Conservation (phyloP, 805 yeast genomes). For the Lachancea quebecensis region DNA sequence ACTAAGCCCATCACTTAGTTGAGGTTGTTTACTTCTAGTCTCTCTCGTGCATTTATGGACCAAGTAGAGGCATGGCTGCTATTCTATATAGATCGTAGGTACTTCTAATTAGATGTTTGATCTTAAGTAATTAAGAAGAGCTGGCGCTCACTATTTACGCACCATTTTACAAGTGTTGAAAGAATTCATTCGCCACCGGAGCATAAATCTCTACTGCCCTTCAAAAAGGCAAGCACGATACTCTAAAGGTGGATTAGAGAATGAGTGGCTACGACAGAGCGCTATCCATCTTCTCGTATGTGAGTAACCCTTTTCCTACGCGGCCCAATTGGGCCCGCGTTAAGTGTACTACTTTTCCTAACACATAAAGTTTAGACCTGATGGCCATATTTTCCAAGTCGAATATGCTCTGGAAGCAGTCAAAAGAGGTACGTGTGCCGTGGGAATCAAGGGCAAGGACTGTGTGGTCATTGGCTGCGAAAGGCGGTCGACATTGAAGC, state of each 20-base stretch:
- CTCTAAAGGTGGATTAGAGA: conserved; percentile 1
- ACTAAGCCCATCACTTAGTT: too few species aligned
- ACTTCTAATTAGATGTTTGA: too few species aligned
- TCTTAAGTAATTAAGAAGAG: too few species aligned
- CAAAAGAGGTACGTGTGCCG: conserved; percentile 96
- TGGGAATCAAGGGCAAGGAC: conserved; percentile 86
- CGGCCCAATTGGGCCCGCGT: neutral
- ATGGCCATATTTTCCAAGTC: conserved; percentile 98
- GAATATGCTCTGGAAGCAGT: conserved; percentile 98
- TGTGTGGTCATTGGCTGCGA: conserved; percentile 95
- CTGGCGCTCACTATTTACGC: neutral
- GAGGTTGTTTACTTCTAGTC: too few species aligned
- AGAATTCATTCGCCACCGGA: neutral
- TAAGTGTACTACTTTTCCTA: conserved; percentile 24
- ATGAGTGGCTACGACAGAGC: conserved; percentile 99
- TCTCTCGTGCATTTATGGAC: too few species aligned
- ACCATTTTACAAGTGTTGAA: neutral
- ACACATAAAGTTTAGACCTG: conserved; percentile 55
- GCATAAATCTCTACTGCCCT: neutral
- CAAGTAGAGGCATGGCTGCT: too few species aligned
- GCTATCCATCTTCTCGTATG: conserved; percentile 89
- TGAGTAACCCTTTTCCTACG: conserved; percentile 12
- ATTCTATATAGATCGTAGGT: too few species aligned
- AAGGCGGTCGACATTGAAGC: conserved; percentile 86
- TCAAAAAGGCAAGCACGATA: neutral